These are phyloP conservation scores for Leucocoprinus sp. DNA, from an alignment of 768 basidiomycete species.

Conservation along the genomic window DNA sequence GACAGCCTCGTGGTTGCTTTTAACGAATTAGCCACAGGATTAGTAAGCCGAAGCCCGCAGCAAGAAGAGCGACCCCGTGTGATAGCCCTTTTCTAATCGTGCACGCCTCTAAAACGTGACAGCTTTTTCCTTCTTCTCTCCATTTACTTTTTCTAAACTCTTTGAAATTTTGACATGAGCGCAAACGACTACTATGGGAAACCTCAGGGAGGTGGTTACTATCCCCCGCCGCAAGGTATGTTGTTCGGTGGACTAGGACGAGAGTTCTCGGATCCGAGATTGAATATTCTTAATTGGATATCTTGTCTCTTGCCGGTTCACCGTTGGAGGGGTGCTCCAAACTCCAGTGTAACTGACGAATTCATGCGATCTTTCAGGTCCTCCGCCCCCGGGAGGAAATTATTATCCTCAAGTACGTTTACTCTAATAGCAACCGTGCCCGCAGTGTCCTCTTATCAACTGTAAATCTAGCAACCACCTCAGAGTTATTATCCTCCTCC, in stretches of 20 bases:
- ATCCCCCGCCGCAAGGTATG: conserved; percentile 29
- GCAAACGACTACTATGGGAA: conserved; percentile 69
- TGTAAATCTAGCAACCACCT: conserved; percentile 48
- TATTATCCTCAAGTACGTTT: conserved; percentile 52
- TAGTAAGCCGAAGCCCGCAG: conserved; percentile 7
- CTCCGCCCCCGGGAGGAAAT: conserved; percentile 52
- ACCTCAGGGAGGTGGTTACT: conserved; percentile 36
- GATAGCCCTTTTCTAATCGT: conserved; percentile 20
- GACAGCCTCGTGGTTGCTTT: no score
- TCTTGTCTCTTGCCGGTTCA: background rate
- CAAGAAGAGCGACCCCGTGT: conserved; percentile 4
- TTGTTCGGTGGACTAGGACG: background rate
- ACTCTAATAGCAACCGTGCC: background rate
- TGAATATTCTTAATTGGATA: background rate
- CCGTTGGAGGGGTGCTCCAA: background rate
- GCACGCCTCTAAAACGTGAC: conserved; percentile 6
- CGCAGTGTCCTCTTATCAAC: background rate
- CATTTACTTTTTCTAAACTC: conserved; percentile 8
- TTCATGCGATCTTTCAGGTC: conserved; percentile 21
- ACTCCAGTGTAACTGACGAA: conserved; percentile 2
- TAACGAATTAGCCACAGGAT: no score
- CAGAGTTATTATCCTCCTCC: conserved; percentile 37
- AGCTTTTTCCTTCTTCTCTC: conserved; percentile 6
- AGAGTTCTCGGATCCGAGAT: no score
- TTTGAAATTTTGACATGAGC: conserved; percentile 38